Base-by-base conservation (phyloP, 139 green algal species). In the Chlamydomonas applanata region DNA sequence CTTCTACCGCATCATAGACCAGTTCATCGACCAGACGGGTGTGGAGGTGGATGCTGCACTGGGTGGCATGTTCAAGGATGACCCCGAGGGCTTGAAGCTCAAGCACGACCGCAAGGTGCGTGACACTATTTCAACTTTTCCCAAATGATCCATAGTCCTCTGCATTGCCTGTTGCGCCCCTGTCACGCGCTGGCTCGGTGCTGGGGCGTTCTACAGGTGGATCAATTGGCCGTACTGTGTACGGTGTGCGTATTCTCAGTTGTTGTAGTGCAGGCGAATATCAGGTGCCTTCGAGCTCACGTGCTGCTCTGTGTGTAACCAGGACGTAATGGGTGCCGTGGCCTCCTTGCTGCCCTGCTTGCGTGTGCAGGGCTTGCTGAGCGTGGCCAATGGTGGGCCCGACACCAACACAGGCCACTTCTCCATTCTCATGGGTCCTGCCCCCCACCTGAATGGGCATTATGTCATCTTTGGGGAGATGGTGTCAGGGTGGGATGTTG, bases 371-470 rank as follows among this genome's bases (percentile, higher is more conserved):
- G 87, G 81, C 13, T 69, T 90, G 13, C 67, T 92, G 27, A 88
- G 81, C 30, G 89, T 91, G 82, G 90, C 85, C 52, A 90, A 92
- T 40, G 70, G 75, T 25, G 86, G 85, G 22, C 86, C 72, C 29
- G 79, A 95, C 77, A 93, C 89, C 27, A 91, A 93, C 67, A 88
- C 76, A 14, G 82, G 71, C 4, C 86, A 90, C 74, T 93, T 94
- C 49, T 87, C 74, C 44, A 92, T 95, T 62, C 83, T 91, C 68
- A 86, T 94, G 79, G 82, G 49, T 1, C 82, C 89, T 0, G 78
- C 89, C 11, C 90, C 78, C 14, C 90, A 94, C 71, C 73, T 95
- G 60, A 79, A 95, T 73, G 83, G 81, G 32, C 27, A 82, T 29
- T 93, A 93, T 70, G 89, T 86, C 67, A 89, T 95, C 17, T 94